Percentiles rank a stretch among this genome's conserved stretches.
Evolutionary conservation across 345 rosid species (phyloP).

Genomic region (thale cress (Arabidopsis thaliana)): DNA sequence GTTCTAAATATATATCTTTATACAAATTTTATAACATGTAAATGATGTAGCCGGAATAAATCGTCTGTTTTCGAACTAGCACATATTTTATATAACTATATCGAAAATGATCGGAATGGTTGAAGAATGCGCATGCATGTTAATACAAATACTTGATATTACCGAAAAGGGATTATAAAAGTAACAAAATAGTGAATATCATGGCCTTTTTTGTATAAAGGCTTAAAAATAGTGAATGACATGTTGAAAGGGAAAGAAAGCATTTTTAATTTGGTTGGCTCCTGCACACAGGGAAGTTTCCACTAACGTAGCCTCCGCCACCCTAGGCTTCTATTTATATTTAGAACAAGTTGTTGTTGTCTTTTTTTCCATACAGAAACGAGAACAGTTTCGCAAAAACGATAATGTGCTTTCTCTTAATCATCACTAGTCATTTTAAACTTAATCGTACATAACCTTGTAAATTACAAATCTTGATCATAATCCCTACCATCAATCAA

Average conservation of each 20-base stretch:
- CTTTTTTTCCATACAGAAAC: not conserved
- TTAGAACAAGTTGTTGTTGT: conserved; percentile 2
- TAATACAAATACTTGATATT: not conserved
- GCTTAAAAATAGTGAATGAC: conserved; percentile 13
- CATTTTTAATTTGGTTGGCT: conserved; percentile 31
- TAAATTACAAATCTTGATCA: not conserved
- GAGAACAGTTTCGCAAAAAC: not conserved
- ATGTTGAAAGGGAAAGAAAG: conserved; percentile 36
- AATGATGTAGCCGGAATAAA: not conserved
- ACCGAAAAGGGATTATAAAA: not conserved
- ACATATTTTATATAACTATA: not conserved
- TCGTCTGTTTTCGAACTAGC: not conserved
- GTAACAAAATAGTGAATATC: conserved; percentile 15
- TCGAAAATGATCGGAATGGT: not conserved
- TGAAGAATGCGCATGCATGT: conserved; percentile 24
- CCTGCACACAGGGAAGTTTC: conserved; percentile 44
- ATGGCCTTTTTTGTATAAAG: not conserved
- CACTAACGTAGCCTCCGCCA: conserved; percentile 17
- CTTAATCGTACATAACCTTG: not conserved
- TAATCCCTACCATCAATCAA: not conserved
- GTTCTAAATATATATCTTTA: not conserved
- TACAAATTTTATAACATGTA: not conserved
- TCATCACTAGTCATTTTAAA: not conserved
- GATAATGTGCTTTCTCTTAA: not conserved
- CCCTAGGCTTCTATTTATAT: conserved; percentile 9